Evolutionary conservation across 768 basidiomycete species (phyloP).

Genomic region (Boletus barrowsii): DNA sequence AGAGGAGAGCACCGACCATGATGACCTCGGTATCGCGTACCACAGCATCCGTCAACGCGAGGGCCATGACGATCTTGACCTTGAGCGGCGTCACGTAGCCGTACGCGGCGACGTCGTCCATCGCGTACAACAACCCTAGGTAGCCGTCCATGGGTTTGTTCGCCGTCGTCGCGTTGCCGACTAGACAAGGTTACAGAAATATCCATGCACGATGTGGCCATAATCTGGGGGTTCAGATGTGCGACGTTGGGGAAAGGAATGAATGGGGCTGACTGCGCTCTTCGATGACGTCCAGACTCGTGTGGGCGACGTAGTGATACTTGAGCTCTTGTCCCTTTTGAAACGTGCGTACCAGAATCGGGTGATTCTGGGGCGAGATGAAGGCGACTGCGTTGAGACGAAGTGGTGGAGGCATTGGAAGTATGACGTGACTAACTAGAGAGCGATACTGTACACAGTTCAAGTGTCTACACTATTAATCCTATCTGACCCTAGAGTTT

Average conservation of each 20-base stretch:
- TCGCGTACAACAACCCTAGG: slow-evolving; percentile 80
- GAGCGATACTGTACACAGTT: too few relatives aligned
- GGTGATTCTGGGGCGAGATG: slow-evolving; percentile 78
- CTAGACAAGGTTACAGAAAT: slow-evolving; percentile 9
- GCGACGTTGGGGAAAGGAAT: neutral
- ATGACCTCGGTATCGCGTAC: slow-evolving; percentile 78
- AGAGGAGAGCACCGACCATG: slow-evolving; percentile 45
- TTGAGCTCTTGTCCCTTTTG: slow-evolving; percentile 62
- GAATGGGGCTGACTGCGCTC: slow-evolving; percentile 67
- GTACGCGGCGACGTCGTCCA: slow-evolving; percentile 92
- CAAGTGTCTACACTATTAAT: too few relatives aligned
- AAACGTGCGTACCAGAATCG: slow-evolving; percentile 75
- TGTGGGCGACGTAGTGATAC: slow-evolving; percentile 91
- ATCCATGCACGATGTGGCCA: neutral
- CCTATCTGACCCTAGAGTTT: neutral
- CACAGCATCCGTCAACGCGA: slow-evolving; percentile 78
- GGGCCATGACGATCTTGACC: slow-evolving; percentile 79
- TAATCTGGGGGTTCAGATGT: neutral
- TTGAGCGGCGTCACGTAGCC: slow-evolving; percentile 88
- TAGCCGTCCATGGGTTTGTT: slow-evolving; percentile 72
- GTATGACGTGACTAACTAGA: too few relatives aligned
- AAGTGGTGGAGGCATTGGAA: slow-evolving; percentile 60
- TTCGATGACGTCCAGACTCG: slow-evolving; percentile 86
- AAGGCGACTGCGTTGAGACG: slow-evolving; percentile 81
- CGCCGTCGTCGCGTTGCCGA: slow-evolving; percentile 34